A percentile compares a stretch with the other conserved stretches of the same genome.
Conservation (phyloP, 192 early-diverging fungal species). For the Coemansia sp. region DNA sequence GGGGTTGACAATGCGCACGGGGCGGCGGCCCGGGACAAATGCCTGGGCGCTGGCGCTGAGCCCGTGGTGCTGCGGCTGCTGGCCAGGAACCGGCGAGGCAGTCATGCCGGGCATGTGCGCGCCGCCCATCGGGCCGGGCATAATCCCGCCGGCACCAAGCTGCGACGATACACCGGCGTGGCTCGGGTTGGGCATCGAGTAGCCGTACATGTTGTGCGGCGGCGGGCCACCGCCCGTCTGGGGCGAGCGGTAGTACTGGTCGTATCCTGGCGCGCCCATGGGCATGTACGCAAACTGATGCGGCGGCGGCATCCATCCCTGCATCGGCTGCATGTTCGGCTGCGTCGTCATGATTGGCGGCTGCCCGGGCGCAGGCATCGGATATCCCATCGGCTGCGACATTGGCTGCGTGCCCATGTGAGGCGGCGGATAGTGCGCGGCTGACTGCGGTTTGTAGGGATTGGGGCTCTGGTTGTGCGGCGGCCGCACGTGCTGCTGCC, state of each 20-base stretch:
- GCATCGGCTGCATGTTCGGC: slow-evolving; percentile 47
- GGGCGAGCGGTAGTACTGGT: slow-evolving; percentile 40
- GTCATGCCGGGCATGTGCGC: slow-evolving; percentile 45
- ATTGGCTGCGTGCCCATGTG: slow-evolving; percentile 38
- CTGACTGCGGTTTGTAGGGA: slow-evolving; percentile 40
- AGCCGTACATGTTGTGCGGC: slow-evolving; percentile 42
- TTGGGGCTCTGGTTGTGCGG: slow-evolving; percentile 38
- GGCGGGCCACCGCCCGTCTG: slow-evolving; percentile 29
- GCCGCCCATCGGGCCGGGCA: slow-evolving; percentile 22
- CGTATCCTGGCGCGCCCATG: slow-evolving; percentile 34
- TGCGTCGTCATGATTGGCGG: slow-evolving; percentile 43
- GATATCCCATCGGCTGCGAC: slow-evolving; percentile 45
- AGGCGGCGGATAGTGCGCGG: slow-evolving; percentile 36
- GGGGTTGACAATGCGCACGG: slow-evolving; percentile 75
- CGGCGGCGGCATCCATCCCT: slow-evolving; percentile 45
- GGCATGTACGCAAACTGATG: slow-evolving; percentile 47
- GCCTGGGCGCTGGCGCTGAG: slow-evolving; percentile 36
- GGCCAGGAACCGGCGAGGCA: slow-evolving; percentile 38
- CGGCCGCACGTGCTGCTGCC: slow-evolving; percentile 36
- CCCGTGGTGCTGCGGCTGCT: slow-evolving; percentile 27
- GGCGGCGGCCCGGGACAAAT: slow-evolving; percentile 31
- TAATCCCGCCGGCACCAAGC: slow-evolving; percentile 34
- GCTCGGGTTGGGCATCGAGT: slow-evolving; percentile 35
- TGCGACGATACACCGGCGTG: slow-evolving; percentile 24
- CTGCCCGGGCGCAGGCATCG: slow-evolving; percentile 41